Base-by-base conservation (phyloP, 768 basidiomycete species). In the Tylopilus sp. region DNA sequence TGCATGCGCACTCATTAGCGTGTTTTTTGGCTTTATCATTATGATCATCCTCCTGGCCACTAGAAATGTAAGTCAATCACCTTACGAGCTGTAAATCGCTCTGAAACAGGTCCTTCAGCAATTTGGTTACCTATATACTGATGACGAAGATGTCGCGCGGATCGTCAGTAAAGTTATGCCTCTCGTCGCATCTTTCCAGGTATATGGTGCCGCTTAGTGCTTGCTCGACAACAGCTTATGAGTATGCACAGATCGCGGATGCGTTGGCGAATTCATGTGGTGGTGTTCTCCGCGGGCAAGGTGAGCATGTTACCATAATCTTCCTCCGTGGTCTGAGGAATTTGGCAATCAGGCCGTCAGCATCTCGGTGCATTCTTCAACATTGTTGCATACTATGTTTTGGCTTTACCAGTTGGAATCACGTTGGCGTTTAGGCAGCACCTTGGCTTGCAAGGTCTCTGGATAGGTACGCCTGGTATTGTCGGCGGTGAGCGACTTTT, bases 351-450 rank as follows among this genome's bases (percentile, higher is more conserved):
- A 72, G 76, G 74, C 8, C 67, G 85, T n/a, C 88, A 90, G 63
- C 83, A 85, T 55, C 77, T 89, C 17, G 88, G 87, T 8, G 87
- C 88, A 9, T 59, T 82, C 8, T 88, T 89, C 72, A 89, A 90
- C 63, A 63, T 86, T 22, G 69, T 87, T 14, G 86, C 87, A 30
- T 82, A 82, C 65, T 83, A 82, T 53, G 70, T 80, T 2, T 62
- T 82, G 33, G 81, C 79, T 4, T 64, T 82, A 3, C 81, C 81
- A 0, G 62, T 82, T 19, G 81, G 80, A 11, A 76, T 79, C 49
- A 74, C 71, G 2, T 74, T 83, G 12, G 81, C 81, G 2, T 82
- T 81, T 62, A 65, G 66, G 25, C 64, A 69, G 0, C 66, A 61
- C 17, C 52, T 76, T 11, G 81, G 81, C 3, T 63, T 82, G 28